These are phyloP conservation scores for Phytophthora uliginosa DNA, from an alignment of 352 stramenopile genomes.

Conservation along the genomic window DNA sequence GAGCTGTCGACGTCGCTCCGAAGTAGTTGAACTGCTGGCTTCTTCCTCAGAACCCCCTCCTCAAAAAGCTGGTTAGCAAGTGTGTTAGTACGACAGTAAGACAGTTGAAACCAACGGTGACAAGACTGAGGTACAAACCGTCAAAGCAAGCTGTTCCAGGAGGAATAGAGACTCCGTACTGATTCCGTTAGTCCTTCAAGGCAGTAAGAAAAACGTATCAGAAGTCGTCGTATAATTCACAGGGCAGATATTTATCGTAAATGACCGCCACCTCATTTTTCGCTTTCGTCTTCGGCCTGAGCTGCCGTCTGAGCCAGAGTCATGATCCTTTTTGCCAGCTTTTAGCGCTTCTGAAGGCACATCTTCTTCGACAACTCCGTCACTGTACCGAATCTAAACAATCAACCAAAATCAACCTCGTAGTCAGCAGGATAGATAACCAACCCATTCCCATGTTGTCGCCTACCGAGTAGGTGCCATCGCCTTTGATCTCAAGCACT, in stretches of 20 bases:
- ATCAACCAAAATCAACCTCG: background rate
- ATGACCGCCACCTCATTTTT: slow-evolving; percentile 1
- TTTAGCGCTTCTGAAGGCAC: slow-evolving; percentile 49
- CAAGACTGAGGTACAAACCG: slow-evolving; percentile 32
- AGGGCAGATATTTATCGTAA: background rate
- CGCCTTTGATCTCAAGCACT: slow-evolving; percentile 44
- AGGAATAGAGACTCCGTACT: slow-evolving; percentile 61
- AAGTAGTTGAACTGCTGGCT: slow-evolving; percentile 48
- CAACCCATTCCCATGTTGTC: background rate
- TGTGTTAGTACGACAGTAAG: background rate
- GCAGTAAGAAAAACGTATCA: background rate
- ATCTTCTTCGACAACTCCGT: slow-evolving; percentile 67
- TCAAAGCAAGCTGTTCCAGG: slow-evolving; percentile 75
- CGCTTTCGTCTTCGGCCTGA: slow-evolving; percentile 7
- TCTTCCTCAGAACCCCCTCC: slow-evolving; percentile 55
- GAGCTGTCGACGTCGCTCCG: slow-evolving; percentile 30
- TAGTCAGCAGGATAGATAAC: background rate
- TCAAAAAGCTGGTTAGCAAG: slow-evolving; percentile 51
- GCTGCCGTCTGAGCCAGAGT: slow-evolving; percentile 4
- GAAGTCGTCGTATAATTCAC: background rate
- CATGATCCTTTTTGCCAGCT: slow-evolving; percentile 17
- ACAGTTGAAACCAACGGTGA: too few species aligned
- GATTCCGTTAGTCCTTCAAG: slow-evolving; percentile 24
- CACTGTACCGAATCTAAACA: slow-evolving; percentile 60
- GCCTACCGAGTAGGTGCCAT: slow-evolving; percentile 53